phyloP scores from a whole-genome alignment of 1,284 basidiomycete genomes.

The Ganoderma meredithae region DNA sequence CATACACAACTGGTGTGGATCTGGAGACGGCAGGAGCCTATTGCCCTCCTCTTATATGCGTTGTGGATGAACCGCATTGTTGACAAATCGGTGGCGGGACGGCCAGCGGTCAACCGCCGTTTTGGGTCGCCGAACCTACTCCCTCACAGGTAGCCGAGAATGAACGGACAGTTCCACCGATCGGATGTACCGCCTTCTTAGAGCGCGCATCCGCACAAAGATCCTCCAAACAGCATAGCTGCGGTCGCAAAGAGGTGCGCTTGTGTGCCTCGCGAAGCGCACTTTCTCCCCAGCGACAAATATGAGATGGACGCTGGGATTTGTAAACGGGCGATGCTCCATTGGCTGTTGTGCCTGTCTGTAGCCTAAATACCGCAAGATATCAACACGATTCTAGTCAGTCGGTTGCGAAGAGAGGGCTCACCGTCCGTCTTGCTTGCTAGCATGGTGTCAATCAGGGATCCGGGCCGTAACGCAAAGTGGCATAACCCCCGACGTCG shows the following conservation, averaged over 20 bases:
- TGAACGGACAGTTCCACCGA: slow-evolving; percentile 2
- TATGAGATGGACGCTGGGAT: not conserved
- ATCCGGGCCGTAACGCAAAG: not conserved
- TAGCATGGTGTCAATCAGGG: not conserved
- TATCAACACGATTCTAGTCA: not conserved
- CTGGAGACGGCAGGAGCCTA: not conserved
- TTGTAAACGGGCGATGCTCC: not conserved
- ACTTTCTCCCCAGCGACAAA: not conserved
- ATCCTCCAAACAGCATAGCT: not conserved
- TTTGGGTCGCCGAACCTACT: not conserved
- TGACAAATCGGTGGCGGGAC: not conserved
- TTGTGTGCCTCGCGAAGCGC: not conserved
- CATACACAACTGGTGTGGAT: not conserved
- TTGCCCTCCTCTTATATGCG: not conserved
- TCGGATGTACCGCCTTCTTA: slow-evolving; percentile 2
- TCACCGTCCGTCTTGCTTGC: not conserved
- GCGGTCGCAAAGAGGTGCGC: not conserved
- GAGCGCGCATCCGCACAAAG: not conserved
- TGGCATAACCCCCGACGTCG: not conserved
- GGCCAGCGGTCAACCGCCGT: not conserved
- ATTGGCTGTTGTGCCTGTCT: not conserved
- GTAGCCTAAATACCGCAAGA: not conserved
- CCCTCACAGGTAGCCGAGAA: slow-evolving; percentile 1
- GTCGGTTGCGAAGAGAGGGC: not conserved
- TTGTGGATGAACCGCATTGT: not conserved